Evolutionary conservation across 768 basidiomycete genomes (phyloP).

Genomic region (Rhodosporidiobolus sp.): DNA sequence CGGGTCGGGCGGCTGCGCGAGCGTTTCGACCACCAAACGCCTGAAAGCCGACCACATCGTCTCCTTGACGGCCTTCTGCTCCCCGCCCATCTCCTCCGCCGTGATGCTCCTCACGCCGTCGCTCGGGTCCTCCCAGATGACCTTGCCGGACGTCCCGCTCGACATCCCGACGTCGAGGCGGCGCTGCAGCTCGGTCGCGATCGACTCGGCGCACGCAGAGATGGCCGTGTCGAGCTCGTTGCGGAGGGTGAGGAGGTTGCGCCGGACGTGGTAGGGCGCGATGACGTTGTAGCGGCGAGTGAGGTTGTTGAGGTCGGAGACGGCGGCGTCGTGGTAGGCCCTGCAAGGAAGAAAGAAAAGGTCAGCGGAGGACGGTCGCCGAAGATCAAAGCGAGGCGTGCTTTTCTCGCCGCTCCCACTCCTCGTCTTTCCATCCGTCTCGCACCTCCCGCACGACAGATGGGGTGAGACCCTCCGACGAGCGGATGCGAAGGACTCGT

Average conservation of each 20-base stretch:
- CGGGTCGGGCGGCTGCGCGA: constrained; percentile 14
- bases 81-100: constrained; percentile 31
- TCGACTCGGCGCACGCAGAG: neutral
- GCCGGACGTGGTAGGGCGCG: constrained; percentile 70
- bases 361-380: neutral
- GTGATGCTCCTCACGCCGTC: constrained; percentile 13
- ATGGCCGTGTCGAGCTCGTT: constrained; percentile 57
- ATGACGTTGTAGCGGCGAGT: constrained; percentile 75
- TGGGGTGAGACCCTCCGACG: constrained; percentile 49
- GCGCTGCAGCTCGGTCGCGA: constrained; percentile 22
- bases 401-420: constrained; percentile 68
- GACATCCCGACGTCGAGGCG: constrained; percentile 5
- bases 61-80: constrained; percentile 30
- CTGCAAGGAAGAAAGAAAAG: neutral
- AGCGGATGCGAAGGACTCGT: constrained; percentile 63
- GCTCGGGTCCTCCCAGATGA: neutral
- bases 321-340: constrained; percentile 19
- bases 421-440: constrained; percentile 55
- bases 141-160: no score
- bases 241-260: constrained; percentile 59
- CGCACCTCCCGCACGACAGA: constrained; percentile 10
- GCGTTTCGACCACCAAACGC: constrained; percentile 20
- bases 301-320: constrained; percentile 49
- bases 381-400: constrained; percentile 29
- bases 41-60: constrained; percentile 34